Evolutionary conservation across 1,139 yeast species (phyloP), one percentile per base, ranked within the genome.

Genomic region (Candida smagusa): DNA sequence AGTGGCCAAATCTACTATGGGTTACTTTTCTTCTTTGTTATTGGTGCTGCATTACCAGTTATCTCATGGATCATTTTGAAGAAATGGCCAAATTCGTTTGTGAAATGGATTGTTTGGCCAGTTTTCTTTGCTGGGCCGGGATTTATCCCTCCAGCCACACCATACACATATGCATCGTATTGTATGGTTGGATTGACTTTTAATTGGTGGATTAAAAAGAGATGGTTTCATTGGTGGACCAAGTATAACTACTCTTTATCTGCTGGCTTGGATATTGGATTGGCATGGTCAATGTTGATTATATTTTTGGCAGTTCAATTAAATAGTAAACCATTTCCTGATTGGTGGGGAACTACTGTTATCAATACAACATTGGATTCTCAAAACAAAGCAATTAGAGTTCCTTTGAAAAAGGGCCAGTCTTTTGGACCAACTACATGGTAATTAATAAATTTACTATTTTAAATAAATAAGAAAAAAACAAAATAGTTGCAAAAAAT

Each of bases 311-410:
- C 67, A 30, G 53, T 65, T 43, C 41, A 45, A 39, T 51, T 61
- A 32, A 56, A 62, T 28, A 57, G 62, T 36, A 42, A 54, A 9
- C 44, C 60, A 13, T 69, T 74, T 39, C 50, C 58, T 13, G 27
- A 45, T 12, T 81, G 87, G 86, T 80, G 86, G 85, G 85, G 86
- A 12, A 73, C 68, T 38, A 45, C 41, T 7, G 66, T 74, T 5
- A 58, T 57, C 42, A 58, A 61, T 34, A 50, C 28, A 3, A 50
- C 54, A 7, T 19, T 43, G 37, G 54, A 50, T 26, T 38, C 43
- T 6, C 22, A 26, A 3, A 34, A 30, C 22, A 29, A 27, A 1
- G 49, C 51, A 12, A 38, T 41, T 34, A 40, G 46, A 36, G 28
- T 34, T 12, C 32, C 36, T 3, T 41, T 48, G 34, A 21, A 36